phyloP scores from a whole-genome alignment of 2,329 filamentous ascomycete species.

The Stachybotrys chartarum region DNA sequence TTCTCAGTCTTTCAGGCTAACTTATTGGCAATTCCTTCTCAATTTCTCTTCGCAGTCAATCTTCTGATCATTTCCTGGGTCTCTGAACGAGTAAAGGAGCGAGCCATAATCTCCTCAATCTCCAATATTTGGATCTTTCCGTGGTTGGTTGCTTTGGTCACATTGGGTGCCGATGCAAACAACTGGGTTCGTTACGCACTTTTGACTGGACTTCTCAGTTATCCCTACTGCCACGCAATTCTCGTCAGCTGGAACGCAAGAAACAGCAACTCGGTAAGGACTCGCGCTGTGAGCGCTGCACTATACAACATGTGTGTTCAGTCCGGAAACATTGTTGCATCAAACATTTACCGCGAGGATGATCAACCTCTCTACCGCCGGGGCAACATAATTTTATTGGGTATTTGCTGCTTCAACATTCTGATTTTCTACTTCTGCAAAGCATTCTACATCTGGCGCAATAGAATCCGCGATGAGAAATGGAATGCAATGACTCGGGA shows the following conservation, averaged over 20 bases:
- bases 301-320: conserved; percentile 53
- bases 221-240: conserved; percentile 37
- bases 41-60: conserved; percentile 37
- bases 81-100: conserved; percentile 34
- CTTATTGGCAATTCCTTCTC: conserved; percentile 35
- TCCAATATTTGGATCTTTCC: conserved; percentile 45
- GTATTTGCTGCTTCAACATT: conserved; percentile 39
- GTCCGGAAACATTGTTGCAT: conserved; percentile 32
- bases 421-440: conserved; percentile 36
- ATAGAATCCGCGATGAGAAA: conserved; percentile 31
- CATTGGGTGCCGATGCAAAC: conserved; percentile 25
- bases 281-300: conserved; percentile 52
- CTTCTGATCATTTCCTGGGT: conserved; percentile 38
- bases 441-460: conserved; percentile 39
- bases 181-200: conserved; percentile 36
- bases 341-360: conserved; percentile 38
- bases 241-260: conserved; percentile 52
- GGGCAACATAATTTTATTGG: conserved; percentile 43
- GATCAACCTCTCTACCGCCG: conserved; percentile 45
- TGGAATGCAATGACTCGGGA: conserved; percentile 37
- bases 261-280: conserved; percentile 56
- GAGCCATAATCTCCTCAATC: conserved; percentile 35
- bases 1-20: conserved; percentile 39
- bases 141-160: conserved; percentile 36
- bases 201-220: conserved; percentile 31